Evolutionary conservation across 2,329 filamentous ascomycete species (phyloP).

Genomic region (Paracorniculantispora psalliotae): DNA sequence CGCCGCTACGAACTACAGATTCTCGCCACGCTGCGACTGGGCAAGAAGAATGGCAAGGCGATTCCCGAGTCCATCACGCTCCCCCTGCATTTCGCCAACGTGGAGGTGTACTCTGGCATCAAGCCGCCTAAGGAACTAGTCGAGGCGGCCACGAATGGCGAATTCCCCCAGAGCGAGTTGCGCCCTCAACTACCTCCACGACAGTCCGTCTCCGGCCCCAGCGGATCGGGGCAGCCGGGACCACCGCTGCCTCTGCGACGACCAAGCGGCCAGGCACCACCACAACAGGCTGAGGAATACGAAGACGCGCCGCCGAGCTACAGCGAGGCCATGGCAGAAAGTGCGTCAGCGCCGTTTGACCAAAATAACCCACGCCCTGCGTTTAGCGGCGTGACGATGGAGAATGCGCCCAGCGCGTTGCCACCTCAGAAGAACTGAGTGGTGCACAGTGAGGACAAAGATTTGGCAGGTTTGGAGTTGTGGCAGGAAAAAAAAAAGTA

Average conservation of each 20-base stretch:
- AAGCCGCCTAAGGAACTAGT: slow-evolving; percentile 72
- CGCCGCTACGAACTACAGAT: slow-evolving; percentile 81
- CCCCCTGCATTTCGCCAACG: slow-evolving; percentile 67
- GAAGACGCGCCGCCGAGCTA: slow-evolving; percentile 92
- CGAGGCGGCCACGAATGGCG: slow-evolving; percentile 46
- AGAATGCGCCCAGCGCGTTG: slow-evolving; percentile 52
- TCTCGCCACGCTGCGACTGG: slow-evolving; percentile 69
- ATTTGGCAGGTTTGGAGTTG: background rate
- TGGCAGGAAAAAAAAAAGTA: background rate
- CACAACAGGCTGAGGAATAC: slow-evolving; percentile 51
- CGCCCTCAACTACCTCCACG: slow-evolving; percentile 20
- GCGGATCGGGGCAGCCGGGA: slow-evolving; percentile 15
- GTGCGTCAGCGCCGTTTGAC: slow-evolving; percentile 64
- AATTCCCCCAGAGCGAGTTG: slow-evolving; percentile 29
- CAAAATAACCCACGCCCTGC: slow-evolving; percentile 55
- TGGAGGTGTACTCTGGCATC: slow-evolving; percentile 85
- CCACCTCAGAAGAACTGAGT: slow-evolving; percentile 36
- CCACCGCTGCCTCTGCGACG: slow-evolving; percentile 24
- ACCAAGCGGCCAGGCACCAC: slow-evolving; percentile 49
- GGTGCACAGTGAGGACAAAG: background rate
- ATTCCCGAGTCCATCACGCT: slow-evolving; percentile 69
- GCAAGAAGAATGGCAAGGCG: slow-evolving; percentile 37
- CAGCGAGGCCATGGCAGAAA: slow-evolving; percentile 83
- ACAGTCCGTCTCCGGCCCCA: slow-evolving; percentile 12
- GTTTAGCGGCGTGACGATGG: slow-evolving; percentile 60